These are phyloP conservation scores for Dimargaris cristalligena DNA, from an alignment of 192 early-diverging fungal genomes.

Conservation along the genomic window DNA sequence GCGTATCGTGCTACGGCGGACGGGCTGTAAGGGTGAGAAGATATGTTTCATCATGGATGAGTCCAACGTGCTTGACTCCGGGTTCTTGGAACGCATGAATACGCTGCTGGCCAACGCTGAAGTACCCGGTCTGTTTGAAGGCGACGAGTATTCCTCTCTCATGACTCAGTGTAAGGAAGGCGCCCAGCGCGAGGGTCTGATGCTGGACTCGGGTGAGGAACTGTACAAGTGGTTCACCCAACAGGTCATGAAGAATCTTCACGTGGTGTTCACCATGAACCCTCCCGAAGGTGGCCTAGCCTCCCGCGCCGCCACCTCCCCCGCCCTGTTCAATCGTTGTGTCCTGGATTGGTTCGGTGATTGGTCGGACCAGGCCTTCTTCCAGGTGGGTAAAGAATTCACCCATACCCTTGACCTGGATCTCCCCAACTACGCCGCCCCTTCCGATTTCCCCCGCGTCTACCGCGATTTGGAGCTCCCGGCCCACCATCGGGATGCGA, in stretches of 20 bases:
- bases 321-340: conserved; percentile 99
- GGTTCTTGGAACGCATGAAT: conserved; percentile 99
- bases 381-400: conserved; percentile 95
- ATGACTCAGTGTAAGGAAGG: conserved; percentile 93
- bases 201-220: conserved; percentile 88
- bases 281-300: conserved; percentile 86
- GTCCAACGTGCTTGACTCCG: conserved; percentile 89
- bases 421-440: conserved; percentile 41
- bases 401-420: conserved; percentile 83
- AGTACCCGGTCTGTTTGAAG: conserved; percentile 97
- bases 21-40: conserved; percentile 95
- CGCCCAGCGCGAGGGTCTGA: conserved; percentile 77
- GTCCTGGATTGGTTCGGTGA: conserved; percentile 99
- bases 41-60: conserved; percentile 98
- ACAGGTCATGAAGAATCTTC: conserved; percentile 91
- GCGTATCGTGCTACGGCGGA: conserved; percentile 66
- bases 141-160: conserved; percentile 86
- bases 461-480: conserved; percentile 55
- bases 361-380: conserved; percentile 95
- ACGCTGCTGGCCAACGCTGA: conserved; percentile 97
- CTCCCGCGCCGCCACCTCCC: conserved; percentile 87
- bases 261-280: conserved; percentile 99
- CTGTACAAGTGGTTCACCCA: conserved; percentile 95
- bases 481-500: conserved; percentile 62
- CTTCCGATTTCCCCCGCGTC: conserved; percentile 52